These are phyloP conservation scores for Papiliotrema terrestris DNA, from an alignment of 1,284 basidiomycete species.

Conservation along the genomic window DNA sequence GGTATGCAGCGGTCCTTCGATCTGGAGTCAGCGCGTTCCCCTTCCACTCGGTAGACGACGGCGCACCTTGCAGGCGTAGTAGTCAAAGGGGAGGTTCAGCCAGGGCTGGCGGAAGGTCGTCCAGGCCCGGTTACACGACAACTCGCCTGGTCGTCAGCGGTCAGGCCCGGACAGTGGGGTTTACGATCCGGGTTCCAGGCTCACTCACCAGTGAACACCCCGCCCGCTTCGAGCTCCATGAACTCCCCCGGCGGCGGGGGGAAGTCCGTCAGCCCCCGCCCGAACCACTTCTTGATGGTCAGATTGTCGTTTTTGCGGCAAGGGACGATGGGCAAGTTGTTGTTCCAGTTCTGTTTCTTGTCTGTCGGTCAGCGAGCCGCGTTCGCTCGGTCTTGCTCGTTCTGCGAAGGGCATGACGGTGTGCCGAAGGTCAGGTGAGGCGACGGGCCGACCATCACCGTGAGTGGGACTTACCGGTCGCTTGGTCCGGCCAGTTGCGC, in stretches of 20 bases:
- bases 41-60: too few relatives aligned
- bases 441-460: too few relatives aligned
- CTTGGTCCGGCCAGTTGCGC: slow-evolving; percentile 12
- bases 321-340: slow-evolving; percentile 16
- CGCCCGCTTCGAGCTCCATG: slow-evolving; percentile 52
- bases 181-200: too few relatives aligned
- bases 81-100: slow-evolving; percentile 1
- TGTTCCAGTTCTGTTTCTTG: slow-evolving; percentile 10
- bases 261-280: slow-evolving; percentile 56
- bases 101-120: slow-evolving; percentile 6
- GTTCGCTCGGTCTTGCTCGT: too few relatives aligned
- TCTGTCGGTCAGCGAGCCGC: background rate
- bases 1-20: slow-evolving; percentile 16
- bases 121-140: slow-evolving; percentile 14
- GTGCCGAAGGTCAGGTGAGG: too few relatives aligned
- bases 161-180: too few relatives aligned
- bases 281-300: slow-evolving; percentile 17
- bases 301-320: slow-evolving; percentile 7
- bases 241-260: slow-evolving; percentile 58
- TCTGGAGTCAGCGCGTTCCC: background rate
- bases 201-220: background rate
- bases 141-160: slow-evolving; percentile 7
- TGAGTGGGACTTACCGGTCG: background rate
- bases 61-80: slow-evolving; percentile 42
- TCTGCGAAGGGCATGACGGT: too few relatives aligned